Base-by-base conservation (phyloP, 2,329 filamentous ascomycete species). In the Tolypocladium tropicale region DNA sequence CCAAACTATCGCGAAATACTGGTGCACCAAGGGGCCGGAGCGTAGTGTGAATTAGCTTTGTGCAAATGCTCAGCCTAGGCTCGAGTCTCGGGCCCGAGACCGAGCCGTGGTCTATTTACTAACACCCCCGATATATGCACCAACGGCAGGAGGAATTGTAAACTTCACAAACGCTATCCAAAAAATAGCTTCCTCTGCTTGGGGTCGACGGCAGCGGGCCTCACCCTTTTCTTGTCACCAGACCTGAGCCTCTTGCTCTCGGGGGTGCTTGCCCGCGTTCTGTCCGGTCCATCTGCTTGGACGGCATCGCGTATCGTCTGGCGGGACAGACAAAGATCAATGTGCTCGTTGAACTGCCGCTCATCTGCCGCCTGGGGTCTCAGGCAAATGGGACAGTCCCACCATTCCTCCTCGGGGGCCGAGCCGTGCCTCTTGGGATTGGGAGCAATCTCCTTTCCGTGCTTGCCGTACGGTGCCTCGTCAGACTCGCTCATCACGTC, bases 331-430 rank as follows among this genome's bases (percentile, higher is more conserved):
- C 94, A 99, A 10, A 88, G 81, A 68, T 99, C 94, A 53, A 99
- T 91, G 66, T 99, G 94, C 56, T 88, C 83, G 62, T 99, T 99
- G 72, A 97, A 95, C 0, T 74, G 75, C 50, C 78, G 79, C 67
- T 96, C 90, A 53, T 93, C 80, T 0, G 90, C 82, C 0, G 76
- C 65, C 65, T 96, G 92, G 0, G 89, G 85, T 18, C 86, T 77
- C n/a, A 76, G 73, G 69, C 94, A 99, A 49, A 97, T 89, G 0
- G 94, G 94, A 69, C 94, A 99, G 39, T 86, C 80, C 92, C 92
- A 97, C 69, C 76, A 78, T 51, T 83, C 76, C 54, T 80, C 72
- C 54, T 73, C 68, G 11, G 68, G 25, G 12, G 57, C 49, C 16
- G 63, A 52, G 0, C 60, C 54, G 23, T 64, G 60, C 56, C 70